These are phyloP conservation scores for Penicillium psychrosexuale DNA, from an alignment of 2,329 filamentous ascomycete genomes.

Conservation along the genomic window DNA sequence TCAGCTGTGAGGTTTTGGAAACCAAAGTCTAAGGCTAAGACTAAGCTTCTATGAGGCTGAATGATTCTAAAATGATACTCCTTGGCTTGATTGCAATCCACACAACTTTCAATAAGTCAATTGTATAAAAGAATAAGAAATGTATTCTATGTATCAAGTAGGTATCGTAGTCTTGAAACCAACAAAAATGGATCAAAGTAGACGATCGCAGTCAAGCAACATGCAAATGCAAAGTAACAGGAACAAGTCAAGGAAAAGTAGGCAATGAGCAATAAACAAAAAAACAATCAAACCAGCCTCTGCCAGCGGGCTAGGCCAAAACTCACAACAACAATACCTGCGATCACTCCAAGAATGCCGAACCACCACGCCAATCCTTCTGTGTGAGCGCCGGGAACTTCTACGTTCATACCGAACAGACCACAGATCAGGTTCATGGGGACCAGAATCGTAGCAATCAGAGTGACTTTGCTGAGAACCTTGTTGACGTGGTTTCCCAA, in stretches of 20 bases:
- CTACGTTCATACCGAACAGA: constrained; percentile 53
- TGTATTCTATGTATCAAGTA: not conserved
- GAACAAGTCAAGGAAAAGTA: not conserved
- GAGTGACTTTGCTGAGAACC: constrained; percentile 89
- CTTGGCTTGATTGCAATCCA: too few relatives aligned
- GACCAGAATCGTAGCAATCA: constrained; percentile 91
- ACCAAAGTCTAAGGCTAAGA: too few relatives aligned
- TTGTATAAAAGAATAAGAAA: not conserved
- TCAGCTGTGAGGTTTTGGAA: too few relatives aligned
- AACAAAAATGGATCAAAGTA: not conserved
- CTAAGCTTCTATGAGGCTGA: too few relatives aligned
- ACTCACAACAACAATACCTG: constrained; percentile 39
- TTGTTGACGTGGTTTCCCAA: constrained; percentile 86
- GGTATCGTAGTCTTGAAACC: not conserved
- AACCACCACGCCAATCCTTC: constrained; percentile 48
- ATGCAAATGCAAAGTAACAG: not conserved
- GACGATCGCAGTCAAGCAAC: not conserved
- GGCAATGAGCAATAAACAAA: not conserved
- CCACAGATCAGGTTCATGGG: constrained; percentile 86
- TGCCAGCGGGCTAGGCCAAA: constrained; percentile 41
- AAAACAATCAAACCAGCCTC: constrained; percentile 37
- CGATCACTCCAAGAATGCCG: constrained; percentile 49
- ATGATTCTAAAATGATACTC: too few relatives aligned
- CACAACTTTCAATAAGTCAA: not conserved
- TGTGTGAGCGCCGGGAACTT: constrained; percentile 42